phyloP scores from a whole-genome alignment of 1,284 basidiomycete species.

The Thelephora terrestris region DNA sequence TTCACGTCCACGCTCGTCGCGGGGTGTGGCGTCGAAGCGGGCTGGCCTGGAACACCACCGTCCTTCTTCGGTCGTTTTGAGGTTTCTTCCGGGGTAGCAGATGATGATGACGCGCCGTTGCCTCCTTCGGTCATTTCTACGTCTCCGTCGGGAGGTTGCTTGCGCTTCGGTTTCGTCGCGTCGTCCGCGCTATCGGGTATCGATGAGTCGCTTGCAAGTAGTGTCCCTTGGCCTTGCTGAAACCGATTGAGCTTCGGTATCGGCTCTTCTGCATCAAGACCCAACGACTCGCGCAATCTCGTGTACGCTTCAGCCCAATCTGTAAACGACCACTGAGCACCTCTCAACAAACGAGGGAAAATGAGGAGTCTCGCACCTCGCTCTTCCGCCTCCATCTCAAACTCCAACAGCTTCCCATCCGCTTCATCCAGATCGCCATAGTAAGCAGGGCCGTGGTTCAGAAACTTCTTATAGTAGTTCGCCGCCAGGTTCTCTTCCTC shows the following conservation, averaged over 20 bases:
- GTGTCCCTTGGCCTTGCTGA: slow-evolving; percentile 9
- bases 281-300: slow-evolving; percentile 46
- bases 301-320: slow-evolving; percentile 67
- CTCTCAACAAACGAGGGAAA: slow-evolving; percentile 1
- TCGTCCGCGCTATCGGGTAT: neutral
- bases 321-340: slow-evolving; percentile 17
- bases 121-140: slow-evolving; percentile 28
- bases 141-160: slow-evolving; percentile 36
- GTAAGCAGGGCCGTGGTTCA: slow-evolving; percentile 80
- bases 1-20: slow-evolving; percentile 7
- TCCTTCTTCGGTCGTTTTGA: slow-evolving; percentile 34
- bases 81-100: slow-evolving; percentile 17
- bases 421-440: slow-evolving; percentile 89
- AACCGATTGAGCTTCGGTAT: slow-evolving; percentile 43
- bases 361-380: slow-evolving; percentile 44
- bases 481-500: slow-evolving; percentile 76
- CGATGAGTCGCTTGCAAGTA: neutral
- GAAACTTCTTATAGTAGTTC: slow-evolving; percentile 81
- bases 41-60: slow-evolving; percentile 13
- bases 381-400: slow-evolving; percentile 64
- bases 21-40: slow-evolving; percentile 12
- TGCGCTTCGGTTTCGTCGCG: slow-evolving; percentile 31
- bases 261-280: slow-evolving; percentile 40
- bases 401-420: slow-evolving; percentile 60
- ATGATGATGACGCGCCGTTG: too few relatives aligned